Conservation (phyloP, 768 basidiomycete species). For the Leccinum obscurum region DNA sequence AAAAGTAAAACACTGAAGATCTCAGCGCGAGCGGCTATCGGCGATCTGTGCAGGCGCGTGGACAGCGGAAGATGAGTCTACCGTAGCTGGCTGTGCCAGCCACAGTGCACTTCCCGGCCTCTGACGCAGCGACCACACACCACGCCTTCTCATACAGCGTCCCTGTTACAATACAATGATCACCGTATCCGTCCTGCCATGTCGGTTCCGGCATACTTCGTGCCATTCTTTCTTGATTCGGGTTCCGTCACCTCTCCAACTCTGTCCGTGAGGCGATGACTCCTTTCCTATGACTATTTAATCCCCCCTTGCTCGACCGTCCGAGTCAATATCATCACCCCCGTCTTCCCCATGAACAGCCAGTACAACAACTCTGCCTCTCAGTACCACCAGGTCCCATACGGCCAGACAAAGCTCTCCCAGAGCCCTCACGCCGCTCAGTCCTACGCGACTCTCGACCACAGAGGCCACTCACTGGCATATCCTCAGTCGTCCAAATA, state of each 20-base stretch:
- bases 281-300: constrained; percentile 26
- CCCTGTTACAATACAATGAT: constrained; percentile 16
- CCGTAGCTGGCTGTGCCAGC: constrained; percentile 12
- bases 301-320: constrained; percentile 12
- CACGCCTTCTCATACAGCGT: constrained; percentile 17
- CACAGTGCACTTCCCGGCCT: constrained; percentile 15
- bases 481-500: constrained; percentile 29
- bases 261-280: constrained; percentile 28
- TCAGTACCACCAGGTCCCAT: constrained; percentile 12
- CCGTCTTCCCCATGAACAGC: constrained; percentile 24
- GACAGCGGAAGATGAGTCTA: constrained; percentile 11
- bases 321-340: background rate
- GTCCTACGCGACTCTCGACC: constrained; percentile 22
- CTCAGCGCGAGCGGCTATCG: constrained; percentile 2
- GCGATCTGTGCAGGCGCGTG: constrained; percentile 5
- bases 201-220: constrained; percentile 31
- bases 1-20: background rate
- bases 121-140: constrained; percentile 5
- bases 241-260: constrained; percentile 17
- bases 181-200: constrained; percentile 20
- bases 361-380: constrained; percentile 24
- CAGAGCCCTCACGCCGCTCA: constrained; percentile 18
- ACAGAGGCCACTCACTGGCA: constrained; percentile 15
- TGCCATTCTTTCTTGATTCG: constrained; percentile 23
- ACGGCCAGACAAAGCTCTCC: constrained; percentile 24